Percentiles rank a stretch among this genome's conserved stretches.
Evolutionary conservation across 176 grass and related monocot species (phyloP).

Genomic region (Oropetium thomaeum): DNA sequence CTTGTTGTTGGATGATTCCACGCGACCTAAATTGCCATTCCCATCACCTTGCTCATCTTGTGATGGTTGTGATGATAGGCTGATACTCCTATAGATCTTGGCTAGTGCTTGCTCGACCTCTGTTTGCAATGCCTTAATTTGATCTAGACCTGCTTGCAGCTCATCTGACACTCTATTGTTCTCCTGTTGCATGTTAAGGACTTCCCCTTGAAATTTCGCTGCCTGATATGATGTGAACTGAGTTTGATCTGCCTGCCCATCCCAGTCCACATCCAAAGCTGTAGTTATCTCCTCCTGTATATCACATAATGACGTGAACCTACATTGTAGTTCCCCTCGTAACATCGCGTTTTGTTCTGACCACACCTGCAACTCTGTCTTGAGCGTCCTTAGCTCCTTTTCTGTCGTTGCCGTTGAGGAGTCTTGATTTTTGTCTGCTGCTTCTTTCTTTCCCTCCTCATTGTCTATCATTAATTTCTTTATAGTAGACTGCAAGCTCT

Average conservation of each 20-base stretch:
- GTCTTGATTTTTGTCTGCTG: not conserved
- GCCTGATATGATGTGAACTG: slow-evolving; percentile 74
- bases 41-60: not conserved
- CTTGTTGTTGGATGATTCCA: slow-evolving; percentile 29
- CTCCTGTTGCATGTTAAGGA: slow-evolving; percentile 93
- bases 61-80: not conserved
- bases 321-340: slow-evolving; percentile 59
- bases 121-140: slow-evolving; percentile 64
- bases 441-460: not conserved
- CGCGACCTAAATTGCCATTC: not conserved
- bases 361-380: slow-evolving; percentile 93
- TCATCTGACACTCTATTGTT: slow-evolving; percentile 75
- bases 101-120: slow-evolving; percentile 61
- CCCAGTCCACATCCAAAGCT: slow-evolving; percentile 21
- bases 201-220: slow-evolving; percentile 85
- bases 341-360: slow-evolving; percentile 74
- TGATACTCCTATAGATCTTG: slow-evolving; percentile 45
- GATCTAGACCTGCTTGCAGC: slow-evolving; percentile 63
- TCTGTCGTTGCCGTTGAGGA: not conserved
- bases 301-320: slow-evolving; percentile 60
- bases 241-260: slow-evolving; percentile 8
- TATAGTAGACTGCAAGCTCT: slow-evolving; percentile 34
- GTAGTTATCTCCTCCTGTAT: slow-evolving; percentile 75
- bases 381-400: slow-evolving; percentile 62
- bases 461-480: slow-evolving; percentile 26